Evolutionary conservation across 2,329 filamentous ascomycete genomes (phyloP), one percentile per base, ranked within the genome.

Genomic region (Trichoderma oligosporum): DNA sequence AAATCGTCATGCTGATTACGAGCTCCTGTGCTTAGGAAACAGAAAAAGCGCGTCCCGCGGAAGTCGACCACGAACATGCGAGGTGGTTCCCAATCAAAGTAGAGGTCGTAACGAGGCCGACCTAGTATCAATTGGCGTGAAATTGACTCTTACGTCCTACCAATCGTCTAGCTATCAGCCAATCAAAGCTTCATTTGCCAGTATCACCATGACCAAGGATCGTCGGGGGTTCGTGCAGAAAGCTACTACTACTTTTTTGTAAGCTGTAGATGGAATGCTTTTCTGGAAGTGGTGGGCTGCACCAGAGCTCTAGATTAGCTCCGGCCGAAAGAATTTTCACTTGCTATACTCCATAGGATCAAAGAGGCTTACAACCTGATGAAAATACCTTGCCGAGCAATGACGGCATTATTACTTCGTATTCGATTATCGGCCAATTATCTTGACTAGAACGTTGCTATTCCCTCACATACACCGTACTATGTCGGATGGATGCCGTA

Each of bases 191-290:
- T 46, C 41, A 6, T 29, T 11, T 45, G 22, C 12, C 12, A 9
- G 41, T 46, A 44, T 22, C 33, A 55, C 41, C 18, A 29, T 46
- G 52, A 46, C 24, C 22, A 36, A 36, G 31, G 52, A 45, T 55
- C 41, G 31, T 45, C 31, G 31, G 51, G n/a, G 39, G 51, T 27
- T 46, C 39, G 27, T 31, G 16, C 18, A 33, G 24, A 51, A 14
- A 9, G 41, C 22, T 25, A 22, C 41, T 25, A 20, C 38, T 31
- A 25, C 36, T 33, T 27, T 6, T 31, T 9, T n/a, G 47, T 18
- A 29, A 31, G 12, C n/a, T 22, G 38, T n/a, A n/a, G n/a, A n/a
- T n/a, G n/a, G n/a, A n/a, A n/a, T n/a, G n/a, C n/a, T n/a, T n/a
- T n/a, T n/a, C n/a, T n/a, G n/a, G 27, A 36, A 16, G 12, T 44